Evolutionary conservation across 305 asterid genomes (phyloP).

Genomic region (Andrographis paniculata): DNA sequence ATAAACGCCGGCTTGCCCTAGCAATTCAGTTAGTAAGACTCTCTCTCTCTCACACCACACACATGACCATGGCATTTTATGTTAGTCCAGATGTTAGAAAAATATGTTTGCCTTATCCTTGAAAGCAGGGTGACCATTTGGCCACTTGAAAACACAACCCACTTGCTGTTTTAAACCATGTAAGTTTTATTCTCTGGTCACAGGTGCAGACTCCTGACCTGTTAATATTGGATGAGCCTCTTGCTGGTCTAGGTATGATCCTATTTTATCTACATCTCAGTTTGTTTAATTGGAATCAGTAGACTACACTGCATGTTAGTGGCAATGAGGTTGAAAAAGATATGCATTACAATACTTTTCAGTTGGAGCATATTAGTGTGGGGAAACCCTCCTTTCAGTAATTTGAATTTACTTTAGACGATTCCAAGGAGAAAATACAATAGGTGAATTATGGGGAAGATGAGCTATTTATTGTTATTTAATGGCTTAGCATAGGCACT

Average conservation of each 20-base stretch:
- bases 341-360: too few species aligned
- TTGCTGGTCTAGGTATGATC: conserved; percentile 89
- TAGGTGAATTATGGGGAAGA: too few species aligned
- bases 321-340: too few species aligned
- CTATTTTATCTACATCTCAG: conserved; percentile 16
- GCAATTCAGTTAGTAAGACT: conserved; percentile 77
- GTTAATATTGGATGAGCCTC: conserved; percentile 90
- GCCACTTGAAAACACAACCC: conserved; percentile 14
- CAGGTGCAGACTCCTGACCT: conserved; percentile 90
- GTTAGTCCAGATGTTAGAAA: conserved; percentile 13
- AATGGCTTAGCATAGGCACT: too few species aligned
- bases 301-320: too few species aligned
- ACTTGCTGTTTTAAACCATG: conserved; percentile 12
- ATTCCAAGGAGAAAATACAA: too few species aligned
- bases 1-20: conserved; percentile 91
- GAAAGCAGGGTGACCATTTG: conserved; percentile 8
- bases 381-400: too few species aligned
- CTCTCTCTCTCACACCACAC: conserved; percentile 20
- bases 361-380: too few species aligned
- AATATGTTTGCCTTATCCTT: conserved; percentile 11
- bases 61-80: conserved; percentile 6
- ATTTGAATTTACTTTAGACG: too few species aligned
- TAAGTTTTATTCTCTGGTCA: conserved; percentile 21
- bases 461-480: too few species aligned
- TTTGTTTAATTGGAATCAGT: too few species aligned